Percentiles rank a stretch among this genome's conserved stretches.
phyloP scores from a whole-genome alignment of 176 grass and related monocot species.

The bread wheat (Triticum aestivum) region DNA sequence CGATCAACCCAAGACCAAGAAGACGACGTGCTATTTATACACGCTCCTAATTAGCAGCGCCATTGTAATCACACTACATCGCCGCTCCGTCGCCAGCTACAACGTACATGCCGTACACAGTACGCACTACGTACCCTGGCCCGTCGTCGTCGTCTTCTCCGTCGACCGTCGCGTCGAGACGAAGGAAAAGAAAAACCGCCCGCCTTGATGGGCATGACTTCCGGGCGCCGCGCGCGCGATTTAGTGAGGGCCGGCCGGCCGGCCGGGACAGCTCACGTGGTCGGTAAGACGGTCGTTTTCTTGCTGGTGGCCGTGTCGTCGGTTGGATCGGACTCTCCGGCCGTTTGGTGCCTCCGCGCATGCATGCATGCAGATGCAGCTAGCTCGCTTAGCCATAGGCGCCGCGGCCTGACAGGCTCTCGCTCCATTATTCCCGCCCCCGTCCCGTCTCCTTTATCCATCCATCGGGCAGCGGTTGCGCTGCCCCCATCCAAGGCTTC shows the following conservation, averaged over 20 bases:
- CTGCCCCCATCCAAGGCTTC: constrained; percentile 20
- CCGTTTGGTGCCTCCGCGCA: not conserved
- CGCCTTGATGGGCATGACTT: not conserved
- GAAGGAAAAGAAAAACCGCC: not conserved
- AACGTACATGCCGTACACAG: not conserved
- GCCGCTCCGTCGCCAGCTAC: no score
- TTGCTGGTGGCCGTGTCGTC: constrained; percentile 44
- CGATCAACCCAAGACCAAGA: not conserved
- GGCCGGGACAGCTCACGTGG: constrained; percentile 43
- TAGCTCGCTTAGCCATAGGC: not conserved
- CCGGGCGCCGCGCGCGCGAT: not conserved
- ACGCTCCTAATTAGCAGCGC: no score
- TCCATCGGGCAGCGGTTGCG: not conserved
- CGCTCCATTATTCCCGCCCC: not conserved
- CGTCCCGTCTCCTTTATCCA: not conserved
- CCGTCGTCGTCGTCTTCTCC: not conserved
- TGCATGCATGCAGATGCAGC: not conserved
- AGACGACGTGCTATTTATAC: not conserved
- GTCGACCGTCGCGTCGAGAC: not conserved
- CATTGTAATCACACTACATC: no score
- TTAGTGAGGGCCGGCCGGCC: not conserved
- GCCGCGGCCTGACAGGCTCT: not conserved
- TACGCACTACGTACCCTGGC: not conserved
- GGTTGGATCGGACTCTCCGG: constrained; percentile 1
- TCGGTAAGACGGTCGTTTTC: constrained; percentile 40